A percentile compares a stretch with the other conserved stretches of the same genome.
phyloP scores from a whole-genome alignment of 192 early-diverging fungal genomes.

The Coemansia aciculifera region DNA sequence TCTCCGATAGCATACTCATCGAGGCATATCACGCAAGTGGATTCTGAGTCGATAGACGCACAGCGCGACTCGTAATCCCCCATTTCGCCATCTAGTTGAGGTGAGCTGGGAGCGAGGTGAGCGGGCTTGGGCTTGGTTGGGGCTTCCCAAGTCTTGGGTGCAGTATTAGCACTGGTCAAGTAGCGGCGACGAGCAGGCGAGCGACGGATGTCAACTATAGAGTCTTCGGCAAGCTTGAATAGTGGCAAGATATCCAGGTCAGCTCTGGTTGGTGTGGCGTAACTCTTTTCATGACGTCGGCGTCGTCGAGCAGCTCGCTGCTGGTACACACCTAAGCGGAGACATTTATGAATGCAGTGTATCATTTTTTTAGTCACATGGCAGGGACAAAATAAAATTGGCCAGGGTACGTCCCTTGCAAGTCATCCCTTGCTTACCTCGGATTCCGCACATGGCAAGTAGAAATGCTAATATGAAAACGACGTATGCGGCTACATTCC shows the following conservation, averaged over 20 bases:
- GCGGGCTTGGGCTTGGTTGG: conserved; percentile 1
- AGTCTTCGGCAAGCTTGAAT: conserved; percentile 25
- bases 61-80: neutral
- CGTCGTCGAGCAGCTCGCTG: conserved; percentile 19
- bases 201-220: conserved; percentile 31
- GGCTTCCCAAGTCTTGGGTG: neutral
- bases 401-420: neutral
- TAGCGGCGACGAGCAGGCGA: conserved; percentile 27
- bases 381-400: neutral
- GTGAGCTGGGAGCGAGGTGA: neutral
- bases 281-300: conserved; percentile 11
- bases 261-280: neutral
- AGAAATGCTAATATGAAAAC: neutral
- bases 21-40: conserved; percentile 69
- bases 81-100: neutral
- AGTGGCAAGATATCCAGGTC: conserved; percentile 29
- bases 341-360: neutral
- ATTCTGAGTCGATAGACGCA: neutral
- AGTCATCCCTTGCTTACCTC: conserved; percentile 6
- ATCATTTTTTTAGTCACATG: conserved; percentile 7
- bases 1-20: conserved; percentile 61
- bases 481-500: conserved; percentile 4
- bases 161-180: conserved; percentile 10
- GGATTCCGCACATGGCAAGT: conserved; percentile 4
- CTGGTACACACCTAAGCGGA: conserved; percentile 22